Evolutionary conservation across 2,329 filamentous ascomycete species (phyloP), one percentile per base, ranked within the genome.

Genomic region (Sclerotinia spermophila): DNA sequence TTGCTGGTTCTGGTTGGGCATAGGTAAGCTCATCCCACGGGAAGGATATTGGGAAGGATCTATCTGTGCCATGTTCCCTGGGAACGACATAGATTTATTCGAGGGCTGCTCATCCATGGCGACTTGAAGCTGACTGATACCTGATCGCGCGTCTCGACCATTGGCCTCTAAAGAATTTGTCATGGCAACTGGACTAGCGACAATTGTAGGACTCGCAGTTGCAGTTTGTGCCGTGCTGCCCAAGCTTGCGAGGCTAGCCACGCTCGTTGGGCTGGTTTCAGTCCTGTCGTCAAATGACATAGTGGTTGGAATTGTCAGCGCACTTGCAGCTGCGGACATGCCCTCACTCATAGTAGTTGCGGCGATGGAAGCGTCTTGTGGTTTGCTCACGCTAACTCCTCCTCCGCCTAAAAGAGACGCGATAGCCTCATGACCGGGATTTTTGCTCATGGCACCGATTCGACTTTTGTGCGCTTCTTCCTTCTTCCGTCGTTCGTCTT

Each of bases 1-100:
- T 74, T 83, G 79, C 77, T 84, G 74, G 76, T 79, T 81, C 80
- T 71, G 81, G 42, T 82, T 81, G 30, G 84, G 81, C 81, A 88
- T 84, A 11, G 87, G 86, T 73, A 88, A 84, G 76, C 84, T 89
- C 82, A 88, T 85, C 40, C 84, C 85, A 59, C 87, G 78, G 58
- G 78, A 71, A 44, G 80, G 84, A 42, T 79, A 68, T 55, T 75
- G 71, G 30, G 75, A 71, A 30, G 71, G 48, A 66, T 78, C 77
- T 58, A 70, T 35, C 35, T 77, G 78, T 44, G 66, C 74, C 33
- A 76, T 51, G 53, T 79, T 78, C 11, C 77, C 78, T 45, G 78
- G 78, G 69, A 77, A 79, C 7, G 78, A 76, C 15, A 79, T 67
- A 19, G 76, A 76, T 48, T 77, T 75, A 68, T 75, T 78, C 5